phyloP scores from a whole-genome alignment of 2,329 filamentous ascomycete species.

The Trichoderma simmonsii region DNA sequence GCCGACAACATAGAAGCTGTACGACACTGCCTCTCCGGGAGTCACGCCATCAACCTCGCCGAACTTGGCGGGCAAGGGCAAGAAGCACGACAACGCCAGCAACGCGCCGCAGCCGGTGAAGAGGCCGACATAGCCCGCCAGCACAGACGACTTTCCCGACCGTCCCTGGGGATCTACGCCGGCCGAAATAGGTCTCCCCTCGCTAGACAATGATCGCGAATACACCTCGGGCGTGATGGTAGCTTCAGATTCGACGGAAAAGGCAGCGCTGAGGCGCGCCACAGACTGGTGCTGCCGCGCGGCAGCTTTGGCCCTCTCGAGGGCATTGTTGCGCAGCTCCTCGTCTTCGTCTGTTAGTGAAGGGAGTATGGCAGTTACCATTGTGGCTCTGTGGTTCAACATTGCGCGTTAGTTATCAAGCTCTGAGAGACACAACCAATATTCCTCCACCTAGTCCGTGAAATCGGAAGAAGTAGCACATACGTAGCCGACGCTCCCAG shows the following conservation, averaged over 20 bases:
- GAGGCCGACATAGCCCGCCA: constrained; percentile 87
- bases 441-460: background rate
- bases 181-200: constrained; percentile 23
- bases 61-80: constrained; percentile 83
- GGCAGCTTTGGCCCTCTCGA: constrained; percentile 34
- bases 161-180: constrained; percentile 25
- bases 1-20: constrained; percentile 86
- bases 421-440: background rate
- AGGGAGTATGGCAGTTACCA: constrained; percentile 94
- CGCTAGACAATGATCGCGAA: constrained; percentile 36
- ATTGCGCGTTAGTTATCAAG: background rate
- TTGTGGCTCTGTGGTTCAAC: constrained; percentile 60
- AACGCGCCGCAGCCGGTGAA: constrained; percentile 92
- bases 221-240: constrained; percentile 70
- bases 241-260: constrained; percentile 68
- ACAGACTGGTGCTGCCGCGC: constrained; percentile 29
- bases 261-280: constrained; percentile 56
- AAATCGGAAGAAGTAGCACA: constrained; percentile 29
- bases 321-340: constrained; percentile 26
- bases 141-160: constrained; percentile 50
- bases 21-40: constrained; percentile 69
- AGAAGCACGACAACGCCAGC: constrained; percentile 74
- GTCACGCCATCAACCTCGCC: constrained; percentile 66
- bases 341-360: constrained; percentile 56
- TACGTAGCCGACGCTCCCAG: constrained; percentile 85